Percentiles rank a stretch among this genome's conserved stretches.
These are phyloP conservation scores for Fermentozyma sake DNA, from an alignment of 1,139 yeast species.

Conservation along the genomic window DNA sequence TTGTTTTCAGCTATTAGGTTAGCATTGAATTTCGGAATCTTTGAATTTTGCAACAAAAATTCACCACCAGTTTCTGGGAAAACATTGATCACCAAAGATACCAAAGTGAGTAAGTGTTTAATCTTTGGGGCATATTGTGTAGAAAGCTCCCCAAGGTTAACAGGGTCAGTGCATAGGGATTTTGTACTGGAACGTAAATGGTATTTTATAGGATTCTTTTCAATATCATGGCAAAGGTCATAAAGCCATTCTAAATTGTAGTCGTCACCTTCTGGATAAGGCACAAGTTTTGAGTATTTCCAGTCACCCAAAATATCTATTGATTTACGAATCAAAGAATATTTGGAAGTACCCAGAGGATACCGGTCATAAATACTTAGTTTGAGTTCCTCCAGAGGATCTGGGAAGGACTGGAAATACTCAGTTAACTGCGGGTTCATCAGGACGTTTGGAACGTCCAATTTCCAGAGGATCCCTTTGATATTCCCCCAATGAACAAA, in stretches of 20 bases:
- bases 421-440: slow-evolving; percentile 25
- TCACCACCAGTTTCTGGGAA: slow-evolving; percentile 36
- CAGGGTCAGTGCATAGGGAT: slow-evolving; percentile 32
- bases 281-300: slow-evolving; percentile 23
- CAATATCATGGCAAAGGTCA: slow-evolving; percentile 43
- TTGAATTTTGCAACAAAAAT: slow-evolving; percentile 36
- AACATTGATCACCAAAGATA: slow-evolving; percentile 26
- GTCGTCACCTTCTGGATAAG: slow-evolving; percentile 15
- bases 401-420: slow-evolving; percentile 38
- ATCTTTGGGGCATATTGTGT: slow-evolving; percentile 17
- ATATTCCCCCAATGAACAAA: slow-evolving; percentile 58
- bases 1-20: slow-evolving; percentile 19
- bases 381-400: slow-evolving; percentile 37
- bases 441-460: slow-evolving; percentile 39
- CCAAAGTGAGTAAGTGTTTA: slow-evolving; percentile 25
- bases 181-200: slow-evolving; percentile 44
- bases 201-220: slow-evolving; percentile 44
- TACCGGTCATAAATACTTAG: slow-evolving; percentile 40
- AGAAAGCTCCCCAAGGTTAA: slow-evolving; percentile 34
- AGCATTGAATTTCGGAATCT: slow-evolving; percentile 36
- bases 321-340: slow-evolving; percentile 38
- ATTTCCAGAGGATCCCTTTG: slow-evolving; percentile 41
- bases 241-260: slow-evolving; percentile 34
- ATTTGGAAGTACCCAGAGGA: slow-evolving; percentile 54
- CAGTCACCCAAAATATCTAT: slow-evolving; percentile 30